Evolutionary conservation across 352 stramenopile species (phyloP).

Genomic region (Hyaloperonospora arabidopsidis): DNA sequence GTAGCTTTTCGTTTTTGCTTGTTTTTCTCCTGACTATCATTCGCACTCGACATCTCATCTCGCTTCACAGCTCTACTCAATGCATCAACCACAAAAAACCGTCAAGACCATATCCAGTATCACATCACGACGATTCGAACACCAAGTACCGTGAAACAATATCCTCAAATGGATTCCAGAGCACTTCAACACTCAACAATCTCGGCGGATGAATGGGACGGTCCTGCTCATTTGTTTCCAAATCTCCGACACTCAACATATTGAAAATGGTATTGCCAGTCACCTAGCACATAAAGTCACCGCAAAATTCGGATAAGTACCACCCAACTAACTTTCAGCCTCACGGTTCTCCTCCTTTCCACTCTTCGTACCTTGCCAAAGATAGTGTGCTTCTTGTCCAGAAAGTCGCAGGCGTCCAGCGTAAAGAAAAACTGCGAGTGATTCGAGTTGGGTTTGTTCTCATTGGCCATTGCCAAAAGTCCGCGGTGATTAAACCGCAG

Average conservation of each 20-base stretch:
- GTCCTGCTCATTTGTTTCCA: constrained; percentile 83
- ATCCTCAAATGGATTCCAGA: constrained; percentile 93
- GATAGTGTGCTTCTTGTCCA: constrained; percentile 95
- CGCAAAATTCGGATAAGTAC: neutral
- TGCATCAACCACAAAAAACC: constrained; percentile 2
- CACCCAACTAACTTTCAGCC: no score
- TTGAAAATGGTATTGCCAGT: constrained; percentile 97
- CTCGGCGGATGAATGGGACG: constrained; percentile 65
- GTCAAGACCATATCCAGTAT: neutral
- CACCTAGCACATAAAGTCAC: constrained; percentile 51
- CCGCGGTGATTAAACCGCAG: constrained; percentile 94
- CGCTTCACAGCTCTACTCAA: constrained; percentile 24
- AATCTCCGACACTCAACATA: constrained; percentile 85
- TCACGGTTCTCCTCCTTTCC: neutral
- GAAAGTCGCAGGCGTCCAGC: constrained; percentile 89
- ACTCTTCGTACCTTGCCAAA: constrained; percentile 52
- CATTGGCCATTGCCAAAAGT: constrained; percentile 91
- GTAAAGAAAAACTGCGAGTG: constrained; percentile 98
- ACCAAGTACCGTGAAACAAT: constrained; percentile 72
- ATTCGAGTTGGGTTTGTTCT: constrained; percentile 83
- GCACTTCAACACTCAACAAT: constrained; percentile 83
- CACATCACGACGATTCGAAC: neutral
- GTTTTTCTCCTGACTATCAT: constrained; percentile 43
- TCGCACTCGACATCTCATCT: constrained; percentile 20
- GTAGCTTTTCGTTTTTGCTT: constrained; percentile 88